phyloP scores from a whole-genome alignment of 1,139 yeast species.

The Kodamaea derodonti region DNA sequence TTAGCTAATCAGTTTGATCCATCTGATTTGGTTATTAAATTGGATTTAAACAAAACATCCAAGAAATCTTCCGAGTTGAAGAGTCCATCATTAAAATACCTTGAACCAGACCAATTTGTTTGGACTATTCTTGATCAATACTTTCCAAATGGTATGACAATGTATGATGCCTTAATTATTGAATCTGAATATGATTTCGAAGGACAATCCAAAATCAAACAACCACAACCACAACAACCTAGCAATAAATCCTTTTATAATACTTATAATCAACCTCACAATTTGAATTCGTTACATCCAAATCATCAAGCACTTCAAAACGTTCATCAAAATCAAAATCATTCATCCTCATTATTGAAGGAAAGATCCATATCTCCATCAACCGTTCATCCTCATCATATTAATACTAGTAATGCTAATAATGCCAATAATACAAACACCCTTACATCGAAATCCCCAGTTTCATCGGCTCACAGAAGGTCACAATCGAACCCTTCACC shows the following conservation, averaged over 20 bases:
- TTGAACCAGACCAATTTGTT: slow-evolving; percentile 66
- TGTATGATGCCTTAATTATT: slow-evolving; percentile 63
- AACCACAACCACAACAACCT: slow-evolving; percentile 14
- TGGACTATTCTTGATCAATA: slow-evolving; percentile 56
- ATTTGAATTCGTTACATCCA: slow-evolving; percentile 7
- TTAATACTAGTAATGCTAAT: too few species aligned
- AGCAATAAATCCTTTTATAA: slow-evolving; percentile 15
- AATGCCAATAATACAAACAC: too few species aligned
- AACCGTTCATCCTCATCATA: slow-evolving; percentile 2
- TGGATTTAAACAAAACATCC: slow-evolving; percentile 21
- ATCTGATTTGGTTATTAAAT: slow-evolving; percentile 53
- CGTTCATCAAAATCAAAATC: neutral
- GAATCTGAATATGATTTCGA: slow-evolving; percentile 27
- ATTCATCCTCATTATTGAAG: slow-evolving; percentile 11
- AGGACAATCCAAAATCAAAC: slow-evolving; percentile 9
- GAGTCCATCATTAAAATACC: slow-evolving; percentile 2
- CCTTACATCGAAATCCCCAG: slow-evolving; percentile 13
- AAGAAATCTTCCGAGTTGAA: slow-evolving; percentile 13
- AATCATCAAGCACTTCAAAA: neutral
- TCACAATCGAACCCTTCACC: slow-evolving; percentile 33
- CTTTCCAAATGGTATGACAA: slow-evolving; percentile 66
- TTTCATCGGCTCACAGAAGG: slow-evolving; percentile 22
- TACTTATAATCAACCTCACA: slow-evolving; percentile 24
- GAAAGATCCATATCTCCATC: slow-evolving; percentile 30
- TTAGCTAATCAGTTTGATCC: slow-evolving; percentile 64